Conservation (phyloP, 2,329 filamentous ascomycete species). For the Madurella mycetomatis region DNA sequence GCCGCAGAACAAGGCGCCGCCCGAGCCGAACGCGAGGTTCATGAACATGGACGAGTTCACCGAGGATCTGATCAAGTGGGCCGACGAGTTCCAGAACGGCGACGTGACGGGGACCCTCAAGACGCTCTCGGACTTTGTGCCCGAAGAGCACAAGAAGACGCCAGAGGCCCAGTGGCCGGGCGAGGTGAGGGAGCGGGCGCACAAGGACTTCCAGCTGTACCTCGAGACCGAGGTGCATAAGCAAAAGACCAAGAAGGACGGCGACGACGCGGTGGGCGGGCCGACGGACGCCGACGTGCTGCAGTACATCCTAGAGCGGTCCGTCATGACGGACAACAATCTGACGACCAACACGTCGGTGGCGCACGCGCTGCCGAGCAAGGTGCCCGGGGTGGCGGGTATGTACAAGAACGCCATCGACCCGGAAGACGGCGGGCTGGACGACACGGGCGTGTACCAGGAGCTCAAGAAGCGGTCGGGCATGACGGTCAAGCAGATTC, state of each 20-base stretch:
- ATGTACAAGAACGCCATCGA: constrained; percentile 46
- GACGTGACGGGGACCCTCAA: constrained; percentile 33
- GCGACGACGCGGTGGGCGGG: constrained; percentile 26
- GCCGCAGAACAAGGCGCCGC: constrained; percentile 46
- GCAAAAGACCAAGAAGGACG: constrained; percentile 26
- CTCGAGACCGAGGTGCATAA: constrained; percentile 22
- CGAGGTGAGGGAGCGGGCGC: constrained; percentile 24
- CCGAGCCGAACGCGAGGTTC: constrained; percentile 54
- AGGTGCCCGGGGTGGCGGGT: constrained; percentile 50
- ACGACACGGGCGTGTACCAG: constrained; percentile 48
- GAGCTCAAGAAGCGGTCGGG: constrained; percentile 53
- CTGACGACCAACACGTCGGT: constrained; percentile 39
- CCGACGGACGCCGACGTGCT: constrained; percentile 30
- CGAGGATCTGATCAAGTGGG: constrained; percentile 51
- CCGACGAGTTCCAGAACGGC: constrained; percentile 30
- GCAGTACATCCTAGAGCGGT: constrained; percentile 34
- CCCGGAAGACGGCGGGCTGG: constrained; percentile 46
- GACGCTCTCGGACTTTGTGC: constrained; percentile 36
- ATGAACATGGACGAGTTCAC: constrained; percentile 59
- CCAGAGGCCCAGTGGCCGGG: constrained; percentile 28
- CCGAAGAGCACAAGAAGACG: constrained; percentile 24
- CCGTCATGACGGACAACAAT: constrained; percentile 33
- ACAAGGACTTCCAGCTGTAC: constrained; percentile 26
- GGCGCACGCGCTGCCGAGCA: constrained; percentile 47
- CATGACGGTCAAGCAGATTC: constrained; percentile 48